These are phyloP conservation scores for Ballota nigra DNA, from an alignment of 257 asterid species.

Conservation along the genomic window DNA sequence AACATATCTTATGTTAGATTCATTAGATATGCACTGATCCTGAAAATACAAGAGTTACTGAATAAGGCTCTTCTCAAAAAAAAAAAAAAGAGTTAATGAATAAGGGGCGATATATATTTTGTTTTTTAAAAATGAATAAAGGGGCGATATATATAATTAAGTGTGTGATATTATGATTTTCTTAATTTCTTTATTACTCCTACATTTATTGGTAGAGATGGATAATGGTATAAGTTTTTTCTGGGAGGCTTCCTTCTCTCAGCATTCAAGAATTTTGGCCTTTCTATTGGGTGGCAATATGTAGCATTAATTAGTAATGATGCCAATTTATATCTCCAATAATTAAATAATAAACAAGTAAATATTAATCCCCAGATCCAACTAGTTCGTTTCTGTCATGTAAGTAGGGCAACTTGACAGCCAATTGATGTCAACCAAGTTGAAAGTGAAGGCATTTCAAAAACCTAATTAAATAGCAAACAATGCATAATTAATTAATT, in stretches of 20 bases:
- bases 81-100: too few species aligned
- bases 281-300: constrained; percentile 6
- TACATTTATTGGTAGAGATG: neutral
- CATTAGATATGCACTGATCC: neutral
- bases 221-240: neutral
- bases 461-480: neutral
- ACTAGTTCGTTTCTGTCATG: neutral
- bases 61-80: too few species aligned
- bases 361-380: neutral
- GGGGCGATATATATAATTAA: neutral
- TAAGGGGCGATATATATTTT: too few species aligned
- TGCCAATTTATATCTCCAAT: neutral
- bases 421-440: neutral
- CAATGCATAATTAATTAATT: neutral
- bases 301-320: neutral
- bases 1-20: neutral
- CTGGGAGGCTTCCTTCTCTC: neutral
- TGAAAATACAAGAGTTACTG: neutral
- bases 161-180: neutral
- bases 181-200: neutral
- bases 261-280: neutral
- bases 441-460: neutral
- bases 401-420: constrained; percentile 1
- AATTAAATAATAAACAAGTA: too few species aligned
- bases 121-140: too few species aligned